A percentile compares a stretch with the other conserved stretches of the same genome.
These are phyloP conservation scores for Didymellaceae sp. DNA, from an alignment of 2,329 filamentous ascomycete species.

Conservation along the genomic window DNA sequence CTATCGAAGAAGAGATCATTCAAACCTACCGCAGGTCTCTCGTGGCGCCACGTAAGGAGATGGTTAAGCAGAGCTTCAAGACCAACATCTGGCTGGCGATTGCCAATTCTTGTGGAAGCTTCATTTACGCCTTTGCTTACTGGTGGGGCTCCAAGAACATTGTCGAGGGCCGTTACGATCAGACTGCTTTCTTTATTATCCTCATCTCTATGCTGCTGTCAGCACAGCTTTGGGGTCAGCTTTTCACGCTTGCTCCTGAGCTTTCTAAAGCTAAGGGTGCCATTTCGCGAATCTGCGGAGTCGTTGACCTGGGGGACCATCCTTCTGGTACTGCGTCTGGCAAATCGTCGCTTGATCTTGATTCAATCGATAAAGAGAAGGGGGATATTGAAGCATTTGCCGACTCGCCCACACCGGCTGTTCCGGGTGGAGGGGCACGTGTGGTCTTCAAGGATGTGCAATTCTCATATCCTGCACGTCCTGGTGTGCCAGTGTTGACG, in stretches of 20 bases:
- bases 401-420: constrained; percentile 62
- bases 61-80: constrained; percentile 56
- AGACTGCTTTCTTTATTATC: constrained; percentile 76
- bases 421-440: constrained; percentile 63
- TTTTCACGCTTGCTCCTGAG: constrained; percentile 77
- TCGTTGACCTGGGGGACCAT: constrained; percentile 49
- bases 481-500: constrained; percentile 63
- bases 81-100: constrained; percentile 68
- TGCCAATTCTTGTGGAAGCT: constrained; percentile 66
- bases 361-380: constrained; percentile 68
- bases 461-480: constrained; percentile 71
- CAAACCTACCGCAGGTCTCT: constrained; percentile 55
- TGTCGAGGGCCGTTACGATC: constrained; percentile 67
- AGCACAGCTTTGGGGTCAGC: constrained; percentile 74
- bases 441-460: constrained; percentile 65
- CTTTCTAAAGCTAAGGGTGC: constrained; percentile 71
- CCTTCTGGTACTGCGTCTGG: constrained; percentile 65
- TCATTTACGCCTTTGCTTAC: constrained; percentile 77
- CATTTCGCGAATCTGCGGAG: constrained; percentile 78
- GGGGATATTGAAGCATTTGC: constrained; percentile 43
- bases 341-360: constrained; percentile 83
- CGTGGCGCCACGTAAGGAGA: constrained; percentile 56
- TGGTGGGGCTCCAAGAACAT: constrained; percentile 81
- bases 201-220: constrained; percentile 74
- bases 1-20: constrained; percentile 58